phyloP scores from a whole-genome alignment of 2,329 filamentous ascomycete genomes.

The Epichloe festucae region DNA sequence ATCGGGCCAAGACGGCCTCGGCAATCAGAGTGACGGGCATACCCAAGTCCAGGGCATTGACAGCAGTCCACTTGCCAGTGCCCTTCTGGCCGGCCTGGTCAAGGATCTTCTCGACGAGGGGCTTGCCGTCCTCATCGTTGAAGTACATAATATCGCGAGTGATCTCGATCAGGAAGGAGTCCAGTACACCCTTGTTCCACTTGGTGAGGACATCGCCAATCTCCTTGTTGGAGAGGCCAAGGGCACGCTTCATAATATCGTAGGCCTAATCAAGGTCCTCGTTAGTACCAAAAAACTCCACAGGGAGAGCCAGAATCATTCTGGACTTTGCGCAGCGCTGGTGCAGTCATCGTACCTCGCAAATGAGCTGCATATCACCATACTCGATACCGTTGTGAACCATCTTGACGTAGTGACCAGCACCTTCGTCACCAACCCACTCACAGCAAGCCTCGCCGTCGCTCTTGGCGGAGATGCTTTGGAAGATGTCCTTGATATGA shows the following conservation, averaged over 20 bases:
- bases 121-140: constrained; percentile 84
- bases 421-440: constrained; percentile 99
- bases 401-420: constrained; percentile 99
- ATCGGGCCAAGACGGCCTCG: constrained; percentile 90
- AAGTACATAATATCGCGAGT: constrained; percentile 97
- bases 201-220: constrained; percentile 87
- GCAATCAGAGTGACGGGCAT: constrained; percentile 98
- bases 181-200: constrained; percentile 98
- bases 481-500: constrained; percentile 97
- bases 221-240: constrained; percentile 81
- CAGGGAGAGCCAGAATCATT: background rate
- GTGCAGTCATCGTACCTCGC: constrained; percentile 54
- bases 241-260: constrained; percentile 98
- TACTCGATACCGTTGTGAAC: constrained; percentile 99
- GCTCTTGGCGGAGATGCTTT: constrained; percentile 94
- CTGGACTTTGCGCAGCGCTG: background rate
- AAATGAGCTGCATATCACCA: constrained; percentile 99
- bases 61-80: constrained; percentile 99
- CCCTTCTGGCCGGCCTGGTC: constrained; percentile 99
- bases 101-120: constrained; percentile 96
- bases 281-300: background rate
- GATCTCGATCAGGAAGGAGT: constrained; percentile 99
- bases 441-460: constrained; percentile 96
- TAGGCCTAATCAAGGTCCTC: constrained; percentile 54
- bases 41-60: constrained; percentile 95